Evolutionary conservation across 129 eudicot genomes (phyloP), one percentile per base, ranked within the genome.

Genomic region (Tagetes patula): DNA sequence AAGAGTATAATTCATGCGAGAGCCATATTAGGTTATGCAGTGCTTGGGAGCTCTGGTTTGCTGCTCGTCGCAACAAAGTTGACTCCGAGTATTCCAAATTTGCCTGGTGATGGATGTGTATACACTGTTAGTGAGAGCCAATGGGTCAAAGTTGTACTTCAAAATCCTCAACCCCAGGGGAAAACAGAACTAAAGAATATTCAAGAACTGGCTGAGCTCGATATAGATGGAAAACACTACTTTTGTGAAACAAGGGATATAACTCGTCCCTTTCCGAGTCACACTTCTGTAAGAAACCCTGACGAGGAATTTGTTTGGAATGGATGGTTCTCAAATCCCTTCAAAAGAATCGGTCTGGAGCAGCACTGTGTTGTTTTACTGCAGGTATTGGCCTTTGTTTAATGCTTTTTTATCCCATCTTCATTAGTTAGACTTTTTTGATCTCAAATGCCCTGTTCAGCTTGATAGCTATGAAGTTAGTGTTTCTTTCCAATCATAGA

Each of bases 301-400:
- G 98, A 94, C 74, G 92, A 87, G 50, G 98, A 94, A 81, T 94
- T 94, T 82, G 96, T 94, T 69, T 94, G 98, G 98, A 94, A 94
- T 60, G 84, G 82, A 47, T 94, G 98, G 98, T 86, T 94, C 69
- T 90, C 98, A 5, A 75, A 43, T 59, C 79, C 98, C 64, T 94
- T 94, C 78, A 86, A 74, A 70, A 75, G 73, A 67, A 88, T 94
- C 65, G 98, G 98, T 69, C 91, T 94, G 47, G 89, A 85, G 12
- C 89, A 85, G 34, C 97, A 94, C 34, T 94, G 97, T 65, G 91
- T 90, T 82, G 68, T 80, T 82, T 86, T 94, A 49, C 88, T 94
- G 48, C 98, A 94, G 98, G 98, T 94, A 76, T 79, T 58, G 61
- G 46, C 45, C 77, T 7, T 53, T 9, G 31, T 59, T 75, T 79